phyloP scores from a whole-genome alignment of 2,329 filamentous ascomycete genomes.

The Aspergillus latus region DNA sequence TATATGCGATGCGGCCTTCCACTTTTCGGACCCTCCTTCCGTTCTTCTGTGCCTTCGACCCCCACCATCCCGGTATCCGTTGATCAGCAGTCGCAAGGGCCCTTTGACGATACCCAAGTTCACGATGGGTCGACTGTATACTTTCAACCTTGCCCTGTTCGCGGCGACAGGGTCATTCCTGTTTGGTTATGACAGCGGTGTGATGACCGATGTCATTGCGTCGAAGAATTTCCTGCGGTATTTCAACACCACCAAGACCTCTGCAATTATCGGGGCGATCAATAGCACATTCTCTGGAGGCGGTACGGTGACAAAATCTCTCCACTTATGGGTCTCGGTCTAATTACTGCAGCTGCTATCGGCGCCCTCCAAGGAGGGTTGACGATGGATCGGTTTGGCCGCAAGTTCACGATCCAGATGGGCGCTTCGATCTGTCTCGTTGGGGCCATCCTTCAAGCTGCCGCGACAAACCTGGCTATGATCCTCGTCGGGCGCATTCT shows the following conservation, averaged over 20 bases:
- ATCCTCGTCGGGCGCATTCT: conserved; percentile 57
- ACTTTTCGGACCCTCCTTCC: neutral
- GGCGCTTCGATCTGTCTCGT: conserved; percentile 59
- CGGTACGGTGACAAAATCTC: conserved; percentile 30
- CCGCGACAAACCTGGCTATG: conserved; percentile 58
- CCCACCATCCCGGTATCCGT: neutral
- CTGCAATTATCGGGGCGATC: conserved; percentile 60
- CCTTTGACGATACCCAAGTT: neutral
- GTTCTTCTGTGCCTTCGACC: neutral
- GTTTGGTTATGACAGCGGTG: conserved; percentile 47
- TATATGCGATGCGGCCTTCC: conserved; percentile 6
- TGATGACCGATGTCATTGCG: conserved; percentile 51
- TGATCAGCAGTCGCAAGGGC: neutral
- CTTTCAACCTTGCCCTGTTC: conserved; percentile 41
- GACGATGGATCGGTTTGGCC: conserved; percentile 62
- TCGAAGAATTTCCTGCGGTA: conserved; percentile 57
- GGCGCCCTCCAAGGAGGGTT: conserved; percentile 56
- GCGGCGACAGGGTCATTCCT: conserved; percentile 44
- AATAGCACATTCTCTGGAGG: conserved; percentile 63
- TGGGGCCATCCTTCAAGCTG: conserved; percentile 60
- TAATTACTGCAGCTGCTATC: conserved; percentile 40
- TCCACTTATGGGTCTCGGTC: neutral
- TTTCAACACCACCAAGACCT: conserved; percentile 54
- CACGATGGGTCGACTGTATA: conserved; percentile 42
- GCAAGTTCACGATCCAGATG: conserved; percentile 59